Evolutionary conservation across 1,284 basidiomycete genomes (phyloP).

Genomic region (Sporisorium sorghi): DNA sequence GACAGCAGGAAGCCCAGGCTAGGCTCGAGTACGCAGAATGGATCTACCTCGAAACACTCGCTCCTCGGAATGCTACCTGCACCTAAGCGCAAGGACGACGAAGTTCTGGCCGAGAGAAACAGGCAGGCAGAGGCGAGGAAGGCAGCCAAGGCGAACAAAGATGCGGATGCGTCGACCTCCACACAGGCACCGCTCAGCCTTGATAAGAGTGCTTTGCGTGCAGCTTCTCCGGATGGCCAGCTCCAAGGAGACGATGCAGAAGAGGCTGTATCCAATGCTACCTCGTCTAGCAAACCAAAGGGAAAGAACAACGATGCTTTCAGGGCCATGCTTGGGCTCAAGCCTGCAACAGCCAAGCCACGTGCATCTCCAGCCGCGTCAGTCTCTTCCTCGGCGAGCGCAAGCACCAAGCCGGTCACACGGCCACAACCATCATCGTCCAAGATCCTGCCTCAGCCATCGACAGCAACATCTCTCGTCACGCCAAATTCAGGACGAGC

Average conservation of each 20-base stretch:
- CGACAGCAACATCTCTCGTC: neutral
- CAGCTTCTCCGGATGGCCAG: neutral
- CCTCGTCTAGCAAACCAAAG: slow-evolving; percentile 13
- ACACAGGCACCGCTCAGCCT: slow-evolving; percentile 13
- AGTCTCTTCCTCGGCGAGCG: neutral
- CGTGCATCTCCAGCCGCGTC: slow-evolving; percentile 2
- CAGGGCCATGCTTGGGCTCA: slow-evolving; percentile 67
- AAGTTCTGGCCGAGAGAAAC: slow-evolving; percentile 38
- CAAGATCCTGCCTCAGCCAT: neutral
- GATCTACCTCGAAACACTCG: slow-evolving; percentile 28
- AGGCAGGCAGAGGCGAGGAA: slow-evolving; percentile 39
- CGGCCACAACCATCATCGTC: neutral
- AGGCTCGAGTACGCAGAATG: neutral
- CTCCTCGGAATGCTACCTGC: slow-evolving; percentile 65
- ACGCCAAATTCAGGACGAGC: neutral
- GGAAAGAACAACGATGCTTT: slow-evolving; percentile 65
- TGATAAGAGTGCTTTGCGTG: neutral
- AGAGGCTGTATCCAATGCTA: neutral
- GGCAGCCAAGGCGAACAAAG: slow-evolving; percentile 22
- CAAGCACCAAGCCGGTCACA: neutral
- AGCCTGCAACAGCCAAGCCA: slow-evolving; percentile 35
- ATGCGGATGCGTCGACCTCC: slow-evolving; percentile 8
- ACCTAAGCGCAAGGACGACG: slow-evolving; percentile 48
- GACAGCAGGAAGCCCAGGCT: slow-evolving; percentile 25
- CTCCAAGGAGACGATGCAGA: neutral